Evolutionary conservation across 2,329 filamentous ascomycete species (phyloP).

Genomic region (Fusarium denticulatum): DNA sequence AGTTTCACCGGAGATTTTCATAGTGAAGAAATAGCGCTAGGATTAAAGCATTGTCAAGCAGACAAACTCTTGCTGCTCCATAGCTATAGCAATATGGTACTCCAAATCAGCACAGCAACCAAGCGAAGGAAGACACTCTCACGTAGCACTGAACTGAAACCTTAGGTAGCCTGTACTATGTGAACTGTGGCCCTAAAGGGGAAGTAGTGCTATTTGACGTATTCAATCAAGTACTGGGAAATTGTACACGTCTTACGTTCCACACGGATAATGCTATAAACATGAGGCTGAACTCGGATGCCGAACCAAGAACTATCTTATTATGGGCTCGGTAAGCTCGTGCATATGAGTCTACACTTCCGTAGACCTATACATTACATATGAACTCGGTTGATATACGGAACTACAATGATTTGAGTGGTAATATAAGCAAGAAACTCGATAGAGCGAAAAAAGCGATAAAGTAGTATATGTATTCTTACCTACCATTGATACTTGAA

Average conservation of each 20-base stretch:
- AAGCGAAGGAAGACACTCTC: rapidly evolving
- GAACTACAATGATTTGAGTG: too few relatives aligned
- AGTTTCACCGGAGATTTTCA: too few relatives aligned
- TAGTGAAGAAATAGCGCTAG: too few relatives aligned
- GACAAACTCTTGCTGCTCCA: neutral
- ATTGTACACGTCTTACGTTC: rapidly evolving
- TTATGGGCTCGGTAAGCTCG: neutral
- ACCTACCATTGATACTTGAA: too few relatives aligned
- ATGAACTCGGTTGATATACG: rapidly evolving
- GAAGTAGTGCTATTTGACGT: rapidly evolving
- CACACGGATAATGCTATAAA: neutral
- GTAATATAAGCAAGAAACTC: too few relatives aligned
- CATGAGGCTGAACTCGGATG: neutral
- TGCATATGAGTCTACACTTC: rapidly evolving
- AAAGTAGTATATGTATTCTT: neutral
- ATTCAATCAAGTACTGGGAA: rapidly evolving
- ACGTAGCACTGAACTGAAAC: rapidly evolving
- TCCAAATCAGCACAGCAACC: neutral
- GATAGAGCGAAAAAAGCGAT: neutral
- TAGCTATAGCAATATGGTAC: rapidly evolving
- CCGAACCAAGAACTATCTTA: rapidly evolving
- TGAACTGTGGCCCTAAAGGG: rapidly evolving
- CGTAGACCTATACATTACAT: rapidly evolving
- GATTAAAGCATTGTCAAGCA: too few relatives aligned
- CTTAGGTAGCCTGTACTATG: too few relatives aligned